Evolutionary conservation across 148 eudicot genomes (phyloP), one percentile per base, ranked within the genome.

Genomic region (Diospyros kaki): DNA sequence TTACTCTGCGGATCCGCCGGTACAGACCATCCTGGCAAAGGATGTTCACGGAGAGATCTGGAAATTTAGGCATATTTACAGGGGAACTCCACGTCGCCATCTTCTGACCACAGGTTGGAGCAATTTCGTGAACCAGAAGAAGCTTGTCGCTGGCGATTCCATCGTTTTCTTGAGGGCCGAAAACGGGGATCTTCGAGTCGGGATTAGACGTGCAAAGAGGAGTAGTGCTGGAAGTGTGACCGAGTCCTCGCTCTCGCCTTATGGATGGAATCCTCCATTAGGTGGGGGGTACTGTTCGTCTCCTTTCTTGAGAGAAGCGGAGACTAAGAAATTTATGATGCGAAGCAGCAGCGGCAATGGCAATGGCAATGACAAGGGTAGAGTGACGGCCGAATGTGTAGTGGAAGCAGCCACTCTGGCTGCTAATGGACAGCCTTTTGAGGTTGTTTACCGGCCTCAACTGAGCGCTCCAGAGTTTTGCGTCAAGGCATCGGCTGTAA

Each of bases 21-120:
- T 93, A 9, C 98, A 93, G 75, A 90, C 86, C 71, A 86, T 93
- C 61, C 76, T 90, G 40, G 98, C 90, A 0, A 90, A 87, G 77
- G 98, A 93, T 81, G 98, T 93, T 80, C 98, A 93, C 76, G 97
- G 97, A 0, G 90, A 86, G 69, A 84, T 88, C 0, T 92, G 97
- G 97, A 92, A 88, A 28, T 92, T 93, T 42, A 76, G 96, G 54
- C 98, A 93, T 77, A 93, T 93, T 9, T 93, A 93, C 79, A 59
- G 98, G 64, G 98, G 98, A 6, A 90, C 98, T 2, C 98, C 98
- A 1, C 76, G 93, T 73, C 83, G 98, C 6, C 98, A 93, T 83
- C 83, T 93, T 14, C 59, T 93, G 72, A 93, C 98, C 3, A 93
- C 98, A 4, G 98, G 98, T 0, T 93, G 98, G 98, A 93, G 98